Conservation (phyloP, 2,329 filamentous ascomycete genomes). For the Neophaeococcomyces aloes region DNA sequence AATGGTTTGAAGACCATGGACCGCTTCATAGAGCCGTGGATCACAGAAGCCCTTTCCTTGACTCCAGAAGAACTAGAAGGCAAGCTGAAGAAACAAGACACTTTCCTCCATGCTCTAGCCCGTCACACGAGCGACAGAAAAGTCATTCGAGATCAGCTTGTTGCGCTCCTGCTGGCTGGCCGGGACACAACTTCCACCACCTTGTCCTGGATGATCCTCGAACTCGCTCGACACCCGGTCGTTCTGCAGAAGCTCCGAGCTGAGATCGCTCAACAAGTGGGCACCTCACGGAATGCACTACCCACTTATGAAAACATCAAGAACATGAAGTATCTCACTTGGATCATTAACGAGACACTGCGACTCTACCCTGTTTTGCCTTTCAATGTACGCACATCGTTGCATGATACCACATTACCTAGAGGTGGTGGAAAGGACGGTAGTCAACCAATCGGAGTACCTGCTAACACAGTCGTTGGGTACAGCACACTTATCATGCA, state of each 20-base stretch:
- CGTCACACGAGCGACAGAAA: conserved; percentile 56
- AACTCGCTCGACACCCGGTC: conserved; percentile 61
- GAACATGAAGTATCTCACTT: conserved; percentile 68
- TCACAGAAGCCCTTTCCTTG: conserved; percentile 61
- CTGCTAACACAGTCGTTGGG: conserved; percentile 37
- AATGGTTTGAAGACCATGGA: conserved; percentile 58
- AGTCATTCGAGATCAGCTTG: conserved; percentile 72
- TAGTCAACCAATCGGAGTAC: conserved; percentile 34
- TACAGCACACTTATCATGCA: conserved; percentile 46
- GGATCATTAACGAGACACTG: conserved; percentile 65
- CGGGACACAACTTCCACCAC: conserved; percentile 74
- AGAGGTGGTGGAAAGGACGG: conserved; percentile 46
- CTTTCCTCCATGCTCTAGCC: conserved; percentile 77
- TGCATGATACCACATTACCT: conserved; percentile 65
- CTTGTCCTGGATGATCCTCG: conserved; percentile 72
- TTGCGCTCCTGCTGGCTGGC: conserved; percentile 72
- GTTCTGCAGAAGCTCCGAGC: conserved; percentile 57
- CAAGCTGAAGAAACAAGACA: conserved; percentile 62
- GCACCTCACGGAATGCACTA: conserved; percentile 36
- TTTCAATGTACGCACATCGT: conserved; percentile 63
- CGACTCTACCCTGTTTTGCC: conserved; percentile 69
- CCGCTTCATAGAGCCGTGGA: conserved; percentile 65
- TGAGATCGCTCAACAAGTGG: conserved; percentile 61
- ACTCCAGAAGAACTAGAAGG: conserved; percentile 60
- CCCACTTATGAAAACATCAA: conserved; percentile 70